Conservation (phyloP, 768 basidiomycete genomes). For the Amanita rimosa region DNA sequence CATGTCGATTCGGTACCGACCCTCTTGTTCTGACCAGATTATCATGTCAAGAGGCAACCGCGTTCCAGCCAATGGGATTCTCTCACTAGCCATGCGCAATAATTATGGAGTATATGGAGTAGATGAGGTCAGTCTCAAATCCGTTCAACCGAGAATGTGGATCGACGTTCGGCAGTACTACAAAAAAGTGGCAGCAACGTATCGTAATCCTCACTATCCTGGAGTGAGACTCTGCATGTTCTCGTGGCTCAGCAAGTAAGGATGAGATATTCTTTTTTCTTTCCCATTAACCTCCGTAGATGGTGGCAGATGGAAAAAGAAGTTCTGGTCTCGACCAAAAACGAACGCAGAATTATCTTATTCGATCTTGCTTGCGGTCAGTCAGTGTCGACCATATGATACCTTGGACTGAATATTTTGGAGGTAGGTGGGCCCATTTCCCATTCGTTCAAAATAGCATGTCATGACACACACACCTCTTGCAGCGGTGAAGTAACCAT, state of each 20-base stretch:
- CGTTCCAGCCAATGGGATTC: conserved; percentile 18
- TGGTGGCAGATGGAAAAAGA: conserved; percentile 26
- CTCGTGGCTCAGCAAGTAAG: conserved; percentile 40
- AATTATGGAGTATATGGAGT: conserved; percentile 38
- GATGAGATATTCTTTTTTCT: not conserved
- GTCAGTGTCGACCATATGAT: conserved; percentile 17
- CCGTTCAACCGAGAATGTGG: not conserved
- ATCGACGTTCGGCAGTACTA: conserved; percentile 35
- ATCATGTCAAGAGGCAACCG: conserved; percentile 25
- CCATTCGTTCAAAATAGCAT: not conserved
- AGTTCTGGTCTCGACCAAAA: conserved; percentile 8
- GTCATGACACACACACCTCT: conserved; percentile 4
- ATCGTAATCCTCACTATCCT: conserved; percentile 66
- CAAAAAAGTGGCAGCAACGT: conserved; percentile 50
- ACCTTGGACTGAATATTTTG: not conserved
- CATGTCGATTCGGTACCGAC: no score
- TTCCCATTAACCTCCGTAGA: conserved; percentile 12
- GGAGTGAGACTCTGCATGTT: conserved; percentile 47
- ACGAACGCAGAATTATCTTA: conserved; percentile 21
- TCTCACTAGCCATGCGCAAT: conserved; percentile 27
- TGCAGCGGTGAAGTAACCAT: conserved; percentile 55
- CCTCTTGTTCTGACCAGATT: no score
- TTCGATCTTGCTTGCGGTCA: conserved; percentile 51
- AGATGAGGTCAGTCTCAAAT: conserved; percentile 31
- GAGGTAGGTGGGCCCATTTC: conserved; percentile 18